These are phyloP conservation scores for Penicillium thymicola DNA, from an alignment of 2,329 filamentous ascomycete species.

Conservation along the genomic window DNA sequence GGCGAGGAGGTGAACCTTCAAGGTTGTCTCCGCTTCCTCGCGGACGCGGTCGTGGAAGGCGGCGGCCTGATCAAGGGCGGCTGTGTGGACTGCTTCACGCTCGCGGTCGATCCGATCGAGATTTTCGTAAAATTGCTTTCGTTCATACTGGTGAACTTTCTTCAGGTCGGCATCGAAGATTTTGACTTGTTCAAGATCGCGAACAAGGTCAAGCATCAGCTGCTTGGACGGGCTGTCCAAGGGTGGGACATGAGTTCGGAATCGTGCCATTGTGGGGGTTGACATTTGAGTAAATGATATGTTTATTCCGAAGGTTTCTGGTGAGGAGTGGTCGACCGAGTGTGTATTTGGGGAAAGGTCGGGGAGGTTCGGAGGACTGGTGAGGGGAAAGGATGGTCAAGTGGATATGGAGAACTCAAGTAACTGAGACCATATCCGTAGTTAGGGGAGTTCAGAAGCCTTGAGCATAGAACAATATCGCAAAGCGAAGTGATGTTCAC, in stretches of 20 bases:
- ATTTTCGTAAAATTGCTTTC: conserved; percentile 51
- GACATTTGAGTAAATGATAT: background rate
- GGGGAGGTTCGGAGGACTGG: background rate
- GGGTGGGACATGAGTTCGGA: conserved; percentile 26
- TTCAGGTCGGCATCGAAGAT: conserved; percentile 44
- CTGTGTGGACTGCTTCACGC: conserved; percentile 60
- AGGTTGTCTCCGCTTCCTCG: conserved; percentile 52
- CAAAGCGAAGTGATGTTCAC: background rate
- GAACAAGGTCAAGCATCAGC: conserved; percentile 40
- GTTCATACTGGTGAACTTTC: conserved; percentile 43
- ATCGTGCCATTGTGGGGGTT: conserved; percentile 26
- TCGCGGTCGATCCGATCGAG: conserved; percentile 63
- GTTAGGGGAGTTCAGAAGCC: background rate
- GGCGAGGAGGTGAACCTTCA: conserved; percentile 47
- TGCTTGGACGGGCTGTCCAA: conserved; percentile 42
- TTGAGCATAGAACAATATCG: background rate
- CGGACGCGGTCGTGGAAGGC: conserved; percentile 65
- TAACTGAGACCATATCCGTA: background rate
- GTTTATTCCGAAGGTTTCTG: background rate
- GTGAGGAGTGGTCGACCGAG: background rate
- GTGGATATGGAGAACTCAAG: background rate
- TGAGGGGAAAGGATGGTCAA: background rate
- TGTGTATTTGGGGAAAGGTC: background rate
- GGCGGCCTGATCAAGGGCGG: conserved; percentile 64
- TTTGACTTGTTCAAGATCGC: conserved; percentile 41